Evolutionary conservation across 495 filamentous ascomycete genomes (phyloP).

Genomic region (Penicillium chermesinum): DNA sequence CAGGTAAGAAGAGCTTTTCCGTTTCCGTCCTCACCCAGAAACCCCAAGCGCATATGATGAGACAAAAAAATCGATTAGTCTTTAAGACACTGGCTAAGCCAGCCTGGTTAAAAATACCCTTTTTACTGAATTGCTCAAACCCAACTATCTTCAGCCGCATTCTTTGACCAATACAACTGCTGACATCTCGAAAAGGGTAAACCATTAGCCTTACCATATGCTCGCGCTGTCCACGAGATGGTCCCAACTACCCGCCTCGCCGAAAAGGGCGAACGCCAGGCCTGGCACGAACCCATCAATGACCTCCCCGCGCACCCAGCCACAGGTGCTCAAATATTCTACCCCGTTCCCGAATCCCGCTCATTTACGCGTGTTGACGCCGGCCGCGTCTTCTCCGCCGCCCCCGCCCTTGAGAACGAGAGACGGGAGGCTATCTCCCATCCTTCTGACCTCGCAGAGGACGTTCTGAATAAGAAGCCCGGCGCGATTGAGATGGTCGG

Average conservation of each 20-base stretch:
- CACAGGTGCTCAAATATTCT: slow-evolving; percentile 81
- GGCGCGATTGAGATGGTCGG: slow-evolving; percentile 37
- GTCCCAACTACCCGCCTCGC: slow-evolving; percentile 55
- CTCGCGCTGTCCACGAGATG: slow-evolving; percentile 72
- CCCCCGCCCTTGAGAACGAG: slow-evolving; percentile 31
- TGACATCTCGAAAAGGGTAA: slow-evolving; percentile 55
- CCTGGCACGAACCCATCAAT: slow-evolving; percentile 79
- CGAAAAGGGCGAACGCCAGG: slow-evolving; percentile 15
- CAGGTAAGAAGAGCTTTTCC: slow-evolving; percentile 53
- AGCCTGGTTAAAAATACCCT: slow-evolving; percentile 63
- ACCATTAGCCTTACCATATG: slow-evolving; percentile 69
- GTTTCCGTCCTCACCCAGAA: slow-evolving; percentile 8
- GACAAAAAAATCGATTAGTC: slow-evolving; percentile 92
- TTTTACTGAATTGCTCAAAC: slow-evolving; percentile 27
- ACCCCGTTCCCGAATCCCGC: slow-evolving; percentile 84
- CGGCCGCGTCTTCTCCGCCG: slow-evolving; percentile 70
- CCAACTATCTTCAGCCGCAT: slow-evolving; percentile 1
- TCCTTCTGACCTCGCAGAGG: slow-evolving; percentile 24
- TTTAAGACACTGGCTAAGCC: slow-evolving; percentile 73
- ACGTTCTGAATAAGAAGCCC: slow-evolving; percentile 23
- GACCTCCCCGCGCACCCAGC: slow-evolving; percentile 78
- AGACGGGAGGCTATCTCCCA: slow-evolving; percentile 20
- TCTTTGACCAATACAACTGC: slow-evolving; percentile 12
- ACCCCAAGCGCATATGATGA: slow-evolving; percentile 54
- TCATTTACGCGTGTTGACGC: slow-evolving; percentile 86